phyloP scores from a whole-genome alignment of 352 stramenopile species.

The Blastocystis sp. region DNA sequence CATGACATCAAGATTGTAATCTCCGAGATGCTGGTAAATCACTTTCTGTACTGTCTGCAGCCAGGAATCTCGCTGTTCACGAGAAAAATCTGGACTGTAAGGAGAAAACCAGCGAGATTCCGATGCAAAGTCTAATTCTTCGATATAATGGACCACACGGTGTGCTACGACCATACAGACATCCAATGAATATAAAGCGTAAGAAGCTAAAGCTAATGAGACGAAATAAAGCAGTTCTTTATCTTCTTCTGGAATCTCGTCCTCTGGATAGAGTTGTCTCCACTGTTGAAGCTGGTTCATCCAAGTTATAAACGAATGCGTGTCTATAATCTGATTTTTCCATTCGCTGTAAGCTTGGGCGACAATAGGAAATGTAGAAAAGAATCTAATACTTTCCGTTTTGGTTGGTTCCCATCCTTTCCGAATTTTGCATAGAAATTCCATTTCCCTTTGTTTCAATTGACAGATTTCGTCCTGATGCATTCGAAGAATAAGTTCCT shows the following conservation, averaged over 20 bases:
- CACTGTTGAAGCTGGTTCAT: not conserved
- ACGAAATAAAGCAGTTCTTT: not conserved
- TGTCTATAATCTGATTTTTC: not conserved
- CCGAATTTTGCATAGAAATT: constrained; percentile 1
- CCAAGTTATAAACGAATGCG: not conserved
- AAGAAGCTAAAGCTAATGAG: not conserved
- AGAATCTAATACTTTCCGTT: not conserved
- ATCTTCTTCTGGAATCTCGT: not conserved
- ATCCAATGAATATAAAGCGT: not conserved
- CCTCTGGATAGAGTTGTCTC: not conserved
- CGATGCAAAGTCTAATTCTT: not conserved
- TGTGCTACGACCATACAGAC: not conserved
- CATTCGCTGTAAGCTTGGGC: not conserved
- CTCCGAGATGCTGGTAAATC: not conserved
- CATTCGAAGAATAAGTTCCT: not conserved
- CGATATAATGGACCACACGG: not conserved
- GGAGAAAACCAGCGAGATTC: not conserved
- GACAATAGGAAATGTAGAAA: not conserved
- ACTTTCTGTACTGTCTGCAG: not conserved
- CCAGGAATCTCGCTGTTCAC: not conserved
- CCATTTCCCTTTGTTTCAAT: not conserved
- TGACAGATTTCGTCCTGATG: not conserved
- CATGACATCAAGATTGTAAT: not conserved
- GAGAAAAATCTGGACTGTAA: not conserved
- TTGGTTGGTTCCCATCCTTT: constrained; percentile 7